Evolutionary conservation across 2,329 filamentous ascomycete species (phyloP), one percentile per base, ranked within the genome.

Genomic region (Sporothrix inflata): DNA sequence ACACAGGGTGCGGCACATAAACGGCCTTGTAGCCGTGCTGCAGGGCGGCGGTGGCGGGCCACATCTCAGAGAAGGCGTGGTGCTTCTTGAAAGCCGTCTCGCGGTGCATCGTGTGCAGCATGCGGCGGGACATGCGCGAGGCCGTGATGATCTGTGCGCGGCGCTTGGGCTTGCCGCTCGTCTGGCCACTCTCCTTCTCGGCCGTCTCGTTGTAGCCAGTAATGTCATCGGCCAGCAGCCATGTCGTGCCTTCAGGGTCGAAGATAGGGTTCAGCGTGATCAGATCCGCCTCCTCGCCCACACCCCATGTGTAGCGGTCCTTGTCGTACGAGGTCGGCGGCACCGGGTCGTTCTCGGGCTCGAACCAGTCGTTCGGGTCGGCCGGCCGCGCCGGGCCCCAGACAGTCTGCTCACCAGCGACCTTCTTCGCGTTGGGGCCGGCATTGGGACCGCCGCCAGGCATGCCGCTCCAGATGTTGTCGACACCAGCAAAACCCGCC

Each of bases 21-120:
- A 98, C 94, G 49, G 93, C 94, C 83, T 98, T 98, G 83, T 93
- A 90, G 12, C 95, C 95, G 79, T 98, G 94, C 73, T 98, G 94
- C 11, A 98, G 86, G 1, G 94, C 93, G 0, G 93, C 90, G 0
- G 92, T 96, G 0, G 91, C 91, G 0, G 94, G 93, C 94, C 94
- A 98, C 94, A 98, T 98, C 81, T 98, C 95, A 0, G 94, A 93
- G 80, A 97, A 97, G 84, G 96, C 97, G 75, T 93, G 92, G 81
- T 97, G 92, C 77, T 94, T 94, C 78, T 91, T 91, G 77, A 93
- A 88, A 40, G 90, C 89, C 4, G 94, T 97, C 83, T 97, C 94
- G 71, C 90, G 88, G 84, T 98, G 95, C 95, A 98, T 98, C 21
- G 91, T 91, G 74, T 90, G 84, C 16, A 98, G 86, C 65, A 98